These are phyloP conservation scores for Solanum piurae DNA, from an alignment of 257 asterid species.

Conservation along the genomic window DNA sequence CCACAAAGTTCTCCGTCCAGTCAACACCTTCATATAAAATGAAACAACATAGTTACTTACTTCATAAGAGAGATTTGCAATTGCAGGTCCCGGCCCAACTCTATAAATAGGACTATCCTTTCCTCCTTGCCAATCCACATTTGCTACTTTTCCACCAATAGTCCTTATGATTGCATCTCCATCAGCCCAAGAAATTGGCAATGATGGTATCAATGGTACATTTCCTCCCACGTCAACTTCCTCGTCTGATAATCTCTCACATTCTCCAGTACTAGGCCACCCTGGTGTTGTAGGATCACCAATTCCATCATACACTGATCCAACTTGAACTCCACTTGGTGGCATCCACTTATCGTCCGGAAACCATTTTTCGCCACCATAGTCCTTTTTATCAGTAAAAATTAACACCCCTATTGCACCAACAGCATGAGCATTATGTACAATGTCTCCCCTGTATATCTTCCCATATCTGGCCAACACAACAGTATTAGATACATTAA, in stretches of 20 bases:
- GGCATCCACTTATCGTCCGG: constrained; percentile 86
- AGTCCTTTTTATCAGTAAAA: constrained; percentile 72
- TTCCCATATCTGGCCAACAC: constrained; percentile 66
- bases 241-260: constrained; percentile 62
- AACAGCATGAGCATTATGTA: constrained; percentile 44
- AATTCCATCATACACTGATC: constrained; percentile 42
- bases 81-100: constrained; percentile 80
- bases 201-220: constrained; percentile 68
- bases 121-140: constrained; percentile 84
- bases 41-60: constrained; percentile 18
- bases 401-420: constrained; percentile 63
- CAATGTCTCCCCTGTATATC: constrained; percentile 77
- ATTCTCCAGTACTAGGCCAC: constrained; percentile 65
- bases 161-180: constrained; percentile 53
- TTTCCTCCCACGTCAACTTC: constrained; percentile 55
- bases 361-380: constrained; percentile 77
- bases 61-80: constrained; percentile 45
- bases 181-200: constrained; percentile 72
- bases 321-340: constrained; percentile 87
- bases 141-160: constrained; percentile 55
- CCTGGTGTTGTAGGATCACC: constrained; percentile 94
- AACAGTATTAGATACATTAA: constrained; percentile 49
- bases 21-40: not conserved
- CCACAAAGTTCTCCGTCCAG: not conserved
- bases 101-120: constrained; percentile 50